Conservation (phyloP, 306 rosid genomes). For the Canavalia ensiformis region DNA sequence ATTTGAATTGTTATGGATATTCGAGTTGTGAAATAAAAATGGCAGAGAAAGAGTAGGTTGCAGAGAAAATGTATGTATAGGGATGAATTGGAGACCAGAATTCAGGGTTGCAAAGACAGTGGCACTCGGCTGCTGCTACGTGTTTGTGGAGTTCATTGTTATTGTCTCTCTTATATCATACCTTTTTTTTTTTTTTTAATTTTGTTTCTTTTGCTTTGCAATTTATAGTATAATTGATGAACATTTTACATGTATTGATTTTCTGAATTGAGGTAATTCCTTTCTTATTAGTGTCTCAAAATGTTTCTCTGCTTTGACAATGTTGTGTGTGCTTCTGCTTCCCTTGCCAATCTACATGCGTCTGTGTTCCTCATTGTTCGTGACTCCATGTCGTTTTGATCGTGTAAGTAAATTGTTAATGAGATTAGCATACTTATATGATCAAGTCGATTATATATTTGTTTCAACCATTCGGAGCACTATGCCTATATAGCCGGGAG, state of each 20-base stretch:
- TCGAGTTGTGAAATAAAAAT: conserved; percentile 86
- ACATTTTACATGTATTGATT: conserved; percentile 83
- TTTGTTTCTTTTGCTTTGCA: conserved; percentile 60
- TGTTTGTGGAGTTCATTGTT: conserved; percentile 73
- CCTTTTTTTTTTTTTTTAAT: conserved; percentile 56
- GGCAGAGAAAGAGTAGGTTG: conserved; percentile 87
- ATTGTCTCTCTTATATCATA: conserved; percentile 71
- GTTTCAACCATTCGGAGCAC: not conserved
- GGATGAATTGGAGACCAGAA: conserved; percentile 79
- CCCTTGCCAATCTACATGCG: conserved; percentile 21
- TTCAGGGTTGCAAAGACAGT: conserved; percentile 68
- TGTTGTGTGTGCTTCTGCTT: conserved; percentile 29
- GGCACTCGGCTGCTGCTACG: conserved; percentile 59
- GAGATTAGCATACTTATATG: not conserved
- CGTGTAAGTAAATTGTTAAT: no score
- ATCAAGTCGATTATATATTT: not conserved
- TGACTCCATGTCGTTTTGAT: not conserved
- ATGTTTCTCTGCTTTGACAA: conserved; percentile 33
- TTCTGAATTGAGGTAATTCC: conserved; percentile 60
- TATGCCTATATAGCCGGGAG: not conserved
- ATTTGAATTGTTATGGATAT: conserved; percentile 86
- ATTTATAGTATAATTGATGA: conserved; percentile 84
- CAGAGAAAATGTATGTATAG: conserved; percentile 88
- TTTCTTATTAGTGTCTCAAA: conserved; percentile 44
- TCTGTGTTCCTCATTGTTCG: not conserved